Conservation (phyloP, 768 basidiomycete genomes). For the Auricularia auricula-judae region DNA sequence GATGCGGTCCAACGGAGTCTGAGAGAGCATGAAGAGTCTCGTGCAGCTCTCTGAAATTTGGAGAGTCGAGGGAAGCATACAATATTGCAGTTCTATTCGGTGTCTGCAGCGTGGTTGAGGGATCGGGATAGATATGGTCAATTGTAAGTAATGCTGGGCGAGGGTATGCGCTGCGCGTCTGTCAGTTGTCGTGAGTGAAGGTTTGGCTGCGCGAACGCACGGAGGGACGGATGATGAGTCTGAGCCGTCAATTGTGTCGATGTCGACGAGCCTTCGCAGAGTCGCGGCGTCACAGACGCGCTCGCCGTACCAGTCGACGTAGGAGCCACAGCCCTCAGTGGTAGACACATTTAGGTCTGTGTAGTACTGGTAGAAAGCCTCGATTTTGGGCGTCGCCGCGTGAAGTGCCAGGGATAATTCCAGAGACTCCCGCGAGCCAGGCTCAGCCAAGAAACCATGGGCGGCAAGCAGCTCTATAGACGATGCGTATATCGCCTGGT, state of each 20-base stretch:
- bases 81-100: conserved; percentile 62
- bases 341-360: conserved; percentile 16
- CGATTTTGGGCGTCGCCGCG: conserved; percentile 65
- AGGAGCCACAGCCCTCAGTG: conserved; percentile 47
- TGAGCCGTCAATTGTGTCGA: conserved; percentile 35
- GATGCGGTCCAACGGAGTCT: conserved; percentile 24
- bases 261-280: conserved; percentile 40
- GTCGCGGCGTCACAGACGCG: conserved; percentile 57
- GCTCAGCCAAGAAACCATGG: conserved; percentile 36
- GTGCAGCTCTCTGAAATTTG: conserved; percentile 64
- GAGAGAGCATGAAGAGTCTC: conserved; percentile 45
- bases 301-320: conserved; percentile 79
- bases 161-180: conserved; percentile 19
- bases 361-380: conserved; percentile 77
- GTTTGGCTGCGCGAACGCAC: background rate
- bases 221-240: background rate
- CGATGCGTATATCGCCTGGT: conserved; percentile 42
- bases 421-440: conserved; percentile 43
- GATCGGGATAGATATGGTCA: conserved; percentile 61
- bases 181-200: background rate
- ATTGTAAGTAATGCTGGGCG: conserved; percentile 52
- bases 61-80: conserved; percentile 57
- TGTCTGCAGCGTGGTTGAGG: conserved; percentile 28
- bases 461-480: conserved; percentile 40
- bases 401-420: conserved; percentile 71